A percentile compares a stretch with the other conserved stretches of the same genome.
These are phyloP conservation scores for Euphrasia confusa DNA, from an alignment of 257 asterid species.

Conservation along the genomic window DNA sequence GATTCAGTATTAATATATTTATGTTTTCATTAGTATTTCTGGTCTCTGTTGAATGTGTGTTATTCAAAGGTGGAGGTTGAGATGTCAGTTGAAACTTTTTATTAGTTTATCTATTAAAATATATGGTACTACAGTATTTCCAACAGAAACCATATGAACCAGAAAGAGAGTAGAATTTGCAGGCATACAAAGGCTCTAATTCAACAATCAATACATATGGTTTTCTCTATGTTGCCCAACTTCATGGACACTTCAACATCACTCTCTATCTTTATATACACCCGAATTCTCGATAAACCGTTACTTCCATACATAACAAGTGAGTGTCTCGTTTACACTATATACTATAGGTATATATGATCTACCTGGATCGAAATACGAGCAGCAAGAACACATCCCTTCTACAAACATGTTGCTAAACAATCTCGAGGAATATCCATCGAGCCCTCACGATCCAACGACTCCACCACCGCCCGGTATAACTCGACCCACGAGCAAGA, in stretches of 20 bases:
- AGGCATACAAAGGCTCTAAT: constrained; percentile 11
- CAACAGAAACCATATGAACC: constrained; percentile 4
- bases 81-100: background rate
- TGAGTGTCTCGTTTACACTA: constrained; percentile 25
- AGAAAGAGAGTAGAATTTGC: background rate
- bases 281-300: constrained; percentile 12
- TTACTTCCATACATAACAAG: constrained; percentile 14
- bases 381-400: constrained; percentile 22
- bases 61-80: no score
- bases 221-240: constrained; percentile 20
- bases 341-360: constrained; percentile 9
- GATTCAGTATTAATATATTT: no score
- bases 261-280: constrained; percentile 22
- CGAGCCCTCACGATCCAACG: constrained; percentile 42
- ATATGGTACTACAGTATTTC: background rate
- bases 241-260: constrained; percentile 16
- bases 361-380: constrained; percentile 15
- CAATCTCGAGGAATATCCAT: constrained; percentile 46
- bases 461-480: constrained; percentile 50
- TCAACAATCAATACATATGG: background rate
- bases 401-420: constrained; percentile 60
- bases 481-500: constrained; percentile 59
- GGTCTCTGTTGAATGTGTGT: no score
- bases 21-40: no score
- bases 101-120: no score